Evolutionary conservation across 257 asterid species (phyloP), one percentile per base, ranked within the genome.

Genomic region (Plantago major): DNA sequence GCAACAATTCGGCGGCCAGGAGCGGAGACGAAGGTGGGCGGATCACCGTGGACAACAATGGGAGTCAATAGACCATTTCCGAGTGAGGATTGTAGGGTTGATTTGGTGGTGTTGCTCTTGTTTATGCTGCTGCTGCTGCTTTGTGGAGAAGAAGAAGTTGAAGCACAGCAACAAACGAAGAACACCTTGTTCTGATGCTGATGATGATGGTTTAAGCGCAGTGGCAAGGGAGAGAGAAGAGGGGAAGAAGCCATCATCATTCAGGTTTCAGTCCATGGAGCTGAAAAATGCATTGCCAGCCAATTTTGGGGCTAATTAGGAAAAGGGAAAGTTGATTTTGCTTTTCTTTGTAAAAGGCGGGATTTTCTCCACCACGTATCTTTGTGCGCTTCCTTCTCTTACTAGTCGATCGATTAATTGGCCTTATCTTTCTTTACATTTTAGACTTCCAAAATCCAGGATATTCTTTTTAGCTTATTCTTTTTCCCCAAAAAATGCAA

Each of bases 1-100:
- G 99, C 97, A 10, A 92, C 86, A 50, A 92, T 89, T 52, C 96
- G 78, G 49, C 95, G 95, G 63, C 89, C 97, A 10, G 95, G 94
- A 42, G 99, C 99, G 13, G 97, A 89, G 63, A 89, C 96, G 62
- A 78, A 89, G 55, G 99, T 89, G 66, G 97, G 97, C 11, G 97
- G 99, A 26, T 92, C 77, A 9, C 99, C 99, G 63, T 66, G 47
- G 5, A 92, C 88, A 0, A 86, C 81, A 28, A 92, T 86, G 55
- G 99, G 97, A 65, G 77, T 67, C 16, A 79, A 76, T 77, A 61
- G 68, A 8, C 58, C 66, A 58, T 42, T 58, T 43, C 54, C 50
- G 30, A 14, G n/a, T n/a, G 68, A 51, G 44, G 59, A 16, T 49
- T 45, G 62, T 13, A 45, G 13, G 70, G 40, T 7, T 3, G 8